phyloP scores from a whole-genome alignment of 768 basidiomycete species.

The Lentinula sp. region DNA sequence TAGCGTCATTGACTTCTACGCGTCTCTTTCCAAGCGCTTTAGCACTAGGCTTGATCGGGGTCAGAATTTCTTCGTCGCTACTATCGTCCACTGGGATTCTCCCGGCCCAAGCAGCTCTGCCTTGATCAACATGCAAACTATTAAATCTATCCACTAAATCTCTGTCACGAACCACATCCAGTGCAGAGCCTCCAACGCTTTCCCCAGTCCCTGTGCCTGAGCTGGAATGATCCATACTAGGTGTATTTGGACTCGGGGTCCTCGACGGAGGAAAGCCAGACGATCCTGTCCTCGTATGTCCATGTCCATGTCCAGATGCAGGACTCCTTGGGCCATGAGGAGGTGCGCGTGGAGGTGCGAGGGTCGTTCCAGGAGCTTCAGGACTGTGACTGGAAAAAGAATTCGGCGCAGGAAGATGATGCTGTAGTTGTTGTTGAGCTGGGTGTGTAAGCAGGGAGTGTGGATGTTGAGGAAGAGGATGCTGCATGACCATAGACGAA shows the following conservation, averaged over 20 bases:
- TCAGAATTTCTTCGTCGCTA: conserved; percentile 24
- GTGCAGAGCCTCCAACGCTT: not conserved
- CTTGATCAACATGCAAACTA: not conserved
- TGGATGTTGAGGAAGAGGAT: conserved; percentile 4
- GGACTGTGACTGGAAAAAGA: conserved; percentile 2
- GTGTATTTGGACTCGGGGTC: conserved; percentile 4
- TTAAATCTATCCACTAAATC: not conserved
- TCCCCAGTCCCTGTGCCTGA: not conserved
- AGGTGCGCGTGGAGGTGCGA: conserved; percentile 1
- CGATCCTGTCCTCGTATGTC: conserved; percentile 2
- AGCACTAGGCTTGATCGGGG: conserved; percentile 63
- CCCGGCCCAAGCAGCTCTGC: not conserved
- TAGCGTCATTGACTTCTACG: conserved; percentile 44
- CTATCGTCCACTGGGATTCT: conserved; percentile 6
- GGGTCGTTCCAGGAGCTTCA: conserved; percentile 25
- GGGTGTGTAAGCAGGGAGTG: not conserved
- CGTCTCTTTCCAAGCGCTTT: conserved; percentile 87
- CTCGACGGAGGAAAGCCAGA: not conserved
- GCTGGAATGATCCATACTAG: not conserved
- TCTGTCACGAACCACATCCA: not conserved
- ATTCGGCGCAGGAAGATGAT: conserved; percentile 17
- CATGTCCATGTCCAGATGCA: not conserved
- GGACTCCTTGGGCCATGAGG: conserved; percentile 6
- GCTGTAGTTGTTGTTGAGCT: conserved; percentile 26
- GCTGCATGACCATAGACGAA: not conserved